Base-by-base conservation (phyloP, 2,329 filamentous ascomycete genomes). In the Cladosporium velox region DNA sequence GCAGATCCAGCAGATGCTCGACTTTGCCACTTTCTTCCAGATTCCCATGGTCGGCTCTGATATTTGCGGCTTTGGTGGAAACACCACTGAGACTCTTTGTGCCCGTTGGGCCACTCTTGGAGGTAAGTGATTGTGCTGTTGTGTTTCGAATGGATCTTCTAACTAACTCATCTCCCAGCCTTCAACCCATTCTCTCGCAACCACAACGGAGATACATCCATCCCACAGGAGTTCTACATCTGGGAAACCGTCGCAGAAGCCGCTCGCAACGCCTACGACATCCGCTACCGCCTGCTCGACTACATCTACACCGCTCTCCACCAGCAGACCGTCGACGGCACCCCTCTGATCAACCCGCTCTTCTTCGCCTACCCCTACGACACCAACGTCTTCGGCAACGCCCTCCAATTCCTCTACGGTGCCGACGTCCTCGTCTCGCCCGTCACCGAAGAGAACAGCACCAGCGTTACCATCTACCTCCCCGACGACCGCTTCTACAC, bases 131-230 rank as follows among this genome's bases (percentile, higher is more conserved):
- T 8, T 26, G 14, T 7, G 11, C 38, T 2, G 8, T 10, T 28
- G 8, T 1, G 2, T 1, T 26, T 12, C n/a, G 11, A 3, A 12
- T 35, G 30, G 3, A 24, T 14, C 54, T 24, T 18, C 6, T 2
- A 55, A 34, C 55, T 58, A 28, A 58, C 32, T 6, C 3, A 10
- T 58, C 21, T 58, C 34, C 6, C 18, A 64, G 89, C 89, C 10
- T 91, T 92, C 79, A 83, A 85, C 54, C 87, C 89, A 0, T 92
- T 92, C 79, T 91, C 87, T 79, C 87, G 90, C 66, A 88, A 91
- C 75, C 90, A 92, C 78, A 89, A 90, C 67, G 80, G 81, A 24
- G 76, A 82, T 51, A 73, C 77, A 28, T 75, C 77, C 6, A 81
- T 84, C n/a, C 73, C 74, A 3, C 90, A 92, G 73, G 90, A 92